Base-by-base conservation (phyloP, 2,329 filamentous ascomycete species). In the Diplodia seriata region DNA sequence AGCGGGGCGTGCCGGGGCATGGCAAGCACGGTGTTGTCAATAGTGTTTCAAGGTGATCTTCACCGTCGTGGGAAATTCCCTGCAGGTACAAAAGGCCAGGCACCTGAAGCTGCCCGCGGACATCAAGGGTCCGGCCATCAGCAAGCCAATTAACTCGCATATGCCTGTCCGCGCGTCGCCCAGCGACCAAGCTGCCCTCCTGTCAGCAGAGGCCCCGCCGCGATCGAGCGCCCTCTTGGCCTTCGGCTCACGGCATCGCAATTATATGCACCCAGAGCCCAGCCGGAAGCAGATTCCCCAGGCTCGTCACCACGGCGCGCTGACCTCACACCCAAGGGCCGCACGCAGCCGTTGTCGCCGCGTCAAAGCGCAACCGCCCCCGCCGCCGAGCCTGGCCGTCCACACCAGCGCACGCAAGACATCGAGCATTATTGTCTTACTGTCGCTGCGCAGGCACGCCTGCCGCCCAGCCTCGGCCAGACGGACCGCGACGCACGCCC, bases 81-180 rank as follows among this genome's bases (percentile, higher is more conserved):
- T 63, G 59, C 59, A 63, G 47, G 59, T 38, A 63, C 43, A 36
- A 50, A 31, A 51, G 38, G 56, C 56, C 40, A 50, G 57, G 57
- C 57, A 62, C 59, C 12, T 47, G 43, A 20, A 47, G 43, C 38
- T 43, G 38, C 38, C 26, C 14, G 51, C 26, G 53, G 36, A 20
- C 57, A 14, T 23, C 29, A 23, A 62, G 57, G 40, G 57, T 62
- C 57, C 36, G 57, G 43, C n/a, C 40, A 38, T 63, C 23, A 36
- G 20, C 33, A 33, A 15, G 29, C 40, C 14, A 20, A 63, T 50
- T 63, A 36, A 36, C 59, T 51, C 59, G 47, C 59, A 23, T 18
- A 12, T 63, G 43, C 55, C 59, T 49, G 59, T 63, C 59, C 59
- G 47, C 59, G 59, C 59, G 59, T 63, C 59, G 59, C 57, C 57